Conservation (phyloP, 2,329 filamentous ascomycete genomes). For the Thermothelomyces thermophilus region DNA sequence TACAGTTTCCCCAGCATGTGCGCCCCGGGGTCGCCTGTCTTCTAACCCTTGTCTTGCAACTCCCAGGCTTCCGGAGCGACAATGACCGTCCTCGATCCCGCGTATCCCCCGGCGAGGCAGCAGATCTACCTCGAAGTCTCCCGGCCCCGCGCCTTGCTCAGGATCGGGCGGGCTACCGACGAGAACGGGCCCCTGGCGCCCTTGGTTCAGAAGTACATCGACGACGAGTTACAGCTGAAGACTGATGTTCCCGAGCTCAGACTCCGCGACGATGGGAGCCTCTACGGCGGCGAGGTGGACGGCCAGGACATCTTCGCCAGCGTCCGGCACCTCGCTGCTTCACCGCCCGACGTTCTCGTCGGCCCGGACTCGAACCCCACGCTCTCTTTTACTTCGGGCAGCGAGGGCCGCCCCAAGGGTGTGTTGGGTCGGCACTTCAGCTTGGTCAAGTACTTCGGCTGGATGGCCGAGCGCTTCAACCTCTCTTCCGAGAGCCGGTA, state of each 20-base stretch:
- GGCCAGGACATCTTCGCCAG: conserved; percentile 61
- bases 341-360: conserved; percentile 65
- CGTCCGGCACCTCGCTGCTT: conserved; percentile 42
- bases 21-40: not conserved
- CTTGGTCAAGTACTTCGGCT: conserved; percentile 79
- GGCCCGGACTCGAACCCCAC: conserved; percentile 81
- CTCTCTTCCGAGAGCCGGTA: conserved; percentile 68
- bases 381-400: conserved; percentile 55
- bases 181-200: conserved; percentile 53
- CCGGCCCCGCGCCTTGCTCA: conserved; percentile 60
- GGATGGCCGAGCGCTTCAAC: conserved; percentile 83
- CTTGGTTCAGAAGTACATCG: conserved; percentile 57
- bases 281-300: conserved; percentile 61
- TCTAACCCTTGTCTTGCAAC: not conserved
- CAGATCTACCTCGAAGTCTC: conserved; percentile 69
- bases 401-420: conserved; percentile 75
- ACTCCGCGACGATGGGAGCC: conserved; percentile 61
- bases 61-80: conserved; percentile 51
- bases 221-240: conserved; percentile 64
- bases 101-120: conserved; percentile 74
- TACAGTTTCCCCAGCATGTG: conserved; percentile 22
- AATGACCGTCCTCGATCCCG: conserved; percentile 66
- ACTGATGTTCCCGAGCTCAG: conserved; percentile 68
- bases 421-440: conserved; percentile 83
- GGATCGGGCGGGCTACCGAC: conserved; percentile 63